Base-by-base conservation (phyloP, 2,329 filamentous ascomycete species). In the Curvularia sp. region DNA sequence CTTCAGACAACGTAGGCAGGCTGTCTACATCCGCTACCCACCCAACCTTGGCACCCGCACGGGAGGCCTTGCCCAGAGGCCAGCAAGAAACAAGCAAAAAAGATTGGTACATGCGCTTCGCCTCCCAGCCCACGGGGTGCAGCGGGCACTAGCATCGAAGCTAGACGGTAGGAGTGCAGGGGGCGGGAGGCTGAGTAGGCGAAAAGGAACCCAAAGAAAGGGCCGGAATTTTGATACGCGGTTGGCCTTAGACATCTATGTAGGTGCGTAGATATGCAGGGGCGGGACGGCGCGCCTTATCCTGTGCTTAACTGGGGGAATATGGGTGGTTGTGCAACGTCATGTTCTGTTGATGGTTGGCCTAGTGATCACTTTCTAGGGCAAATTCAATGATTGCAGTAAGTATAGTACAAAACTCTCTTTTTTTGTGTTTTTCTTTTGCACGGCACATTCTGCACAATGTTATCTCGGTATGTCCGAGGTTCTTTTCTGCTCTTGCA, bases 221-320 rank as follows among this genome's bases (percentile, higher is more conserved):
- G 13, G 13, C 6, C 33, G 33, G 33, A 35, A 5, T 12, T 35
- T 35, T 35, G 13, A 35, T 35, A 35, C 12, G 6, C 6, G 33
- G 33, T 15, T 15, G 12, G 33, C 13, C 33, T 35, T 15, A 35
- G 12, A 12, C 5, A 13, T 5, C 8, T 13, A 35, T n/a, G 33
- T 15, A 35, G 33, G 33, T 35, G 15, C 22, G 41, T 18, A 48
- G 31, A 39, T 49, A 49, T 49, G 47, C 30, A 39, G 26, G 35
- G 49, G 38, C 35, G 28, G 18, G 38, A 31, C 35, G 38, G 49
- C n/a, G 31, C 39, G 39, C 49, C 39, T 52, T 52, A 52, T 46
- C 22, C 22, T 44, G 42, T 26, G 8, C 10, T 31, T 31, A 31
- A 8, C 9, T 12, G 30, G 30, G 24, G 26, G 13, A n/a, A n/a